phyloP scores from a whole-genome alignment of 1,284 basidiomycete genomes.

The Puccinia horiana region DNA sequence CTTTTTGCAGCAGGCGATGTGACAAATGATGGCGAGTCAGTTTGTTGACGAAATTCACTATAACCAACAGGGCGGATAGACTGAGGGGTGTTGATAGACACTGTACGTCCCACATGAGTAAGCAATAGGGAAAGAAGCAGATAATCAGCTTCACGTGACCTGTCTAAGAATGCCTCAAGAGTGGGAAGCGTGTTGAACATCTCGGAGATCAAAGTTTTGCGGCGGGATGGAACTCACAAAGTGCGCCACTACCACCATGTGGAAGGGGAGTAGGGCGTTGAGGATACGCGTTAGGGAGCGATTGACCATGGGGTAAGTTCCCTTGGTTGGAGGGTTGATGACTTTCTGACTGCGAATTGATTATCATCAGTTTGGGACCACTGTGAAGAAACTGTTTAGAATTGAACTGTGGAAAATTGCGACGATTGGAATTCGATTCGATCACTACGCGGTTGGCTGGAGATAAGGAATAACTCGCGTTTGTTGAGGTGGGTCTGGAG shows the following conservation, averaged over 20 bases:
- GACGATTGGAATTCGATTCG: neutral
- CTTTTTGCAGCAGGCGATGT: neutral
- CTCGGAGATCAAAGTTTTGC: neutral
- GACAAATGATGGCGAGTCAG: neutral
- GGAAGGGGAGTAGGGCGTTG: neutral
- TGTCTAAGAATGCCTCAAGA: no score
- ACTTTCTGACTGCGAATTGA: neutral
- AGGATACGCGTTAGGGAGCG: neutral
- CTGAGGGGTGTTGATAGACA: neutral
- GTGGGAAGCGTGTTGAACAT: no score
- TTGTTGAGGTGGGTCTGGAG: neutral
- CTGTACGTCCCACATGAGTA: neutral
- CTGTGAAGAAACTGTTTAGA: neutral
- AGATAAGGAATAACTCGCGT: neutral
- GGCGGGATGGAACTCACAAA: neutral
- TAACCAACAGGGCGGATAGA: neutral
- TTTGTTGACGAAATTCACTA: neutral
- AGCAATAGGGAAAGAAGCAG: neutral
- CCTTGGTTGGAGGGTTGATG: neutral
- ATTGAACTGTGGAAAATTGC: conserved; percentile 12
- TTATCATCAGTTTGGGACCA: neutral
- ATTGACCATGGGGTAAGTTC: neutral
- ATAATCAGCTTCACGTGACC: neutral
- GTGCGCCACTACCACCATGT: neutral
- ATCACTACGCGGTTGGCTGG: conserved; percentile 5